A percentile compares a stretch with the other conserved stretches of the same genome.
Evolutionary conservation across 129 eudicot genomes (phyloP).

Genomic region (Smallanthus sonchifolius): DNA sequence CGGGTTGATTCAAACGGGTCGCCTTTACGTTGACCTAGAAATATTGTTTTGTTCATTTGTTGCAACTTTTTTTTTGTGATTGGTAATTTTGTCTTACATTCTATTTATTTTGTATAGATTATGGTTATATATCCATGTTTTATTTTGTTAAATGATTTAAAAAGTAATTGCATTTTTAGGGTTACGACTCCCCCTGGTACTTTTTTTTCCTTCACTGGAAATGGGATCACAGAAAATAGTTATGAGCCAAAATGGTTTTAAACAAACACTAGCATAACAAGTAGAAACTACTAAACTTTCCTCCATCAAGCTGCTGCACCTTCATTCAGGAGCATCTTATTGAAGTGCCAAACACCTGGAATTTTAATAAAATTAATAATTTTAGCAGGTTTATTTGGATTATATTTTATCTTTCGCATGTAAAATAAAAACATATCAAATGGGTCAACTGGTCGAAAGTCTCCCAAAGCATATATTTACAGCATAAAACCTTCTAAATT

Average conservation of each 20-base stretch:
- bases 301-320: conserved; percentile 53
- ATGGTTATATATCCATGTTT: neutral
- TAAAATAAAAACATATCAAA: no score
- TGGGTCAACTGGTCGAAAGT: neutral
- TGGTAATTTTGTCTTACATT: conserved; percentile 43
- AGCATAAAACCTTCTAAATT: neutral
- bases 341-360: conserved; percentile 87
- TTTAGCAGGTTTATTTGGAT: neutral
- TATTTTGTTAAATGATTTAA: no score
- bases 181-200: conserved; percentile 96
- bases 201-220: conserved; percentile 83
- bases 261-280: neutral
- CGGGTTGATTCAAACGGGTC: no score
- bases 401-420: no score
- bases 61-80: conserved; percentile 21
- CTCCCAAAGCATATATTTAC: neutral
- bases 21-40: no score
- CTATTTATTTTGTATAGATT: neutral
- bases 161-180: conserved; percentile 45
- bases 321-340: conserved; percentile 66
- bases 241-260: conserved; percentile 45
- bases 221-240: conserved; percentile 64
- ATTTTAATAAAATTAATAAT: conserved; percentile 6
- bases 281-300: neutral
- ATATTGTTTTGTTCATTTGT: no score